Percentiles rank a stretch among this genome's conserved stretches.
These are phyloP conservation scores for Phaffomyces thermotolerans DNA, from an alignment of 805 yeast genomes.

Conservation along the genomic window DNA sequence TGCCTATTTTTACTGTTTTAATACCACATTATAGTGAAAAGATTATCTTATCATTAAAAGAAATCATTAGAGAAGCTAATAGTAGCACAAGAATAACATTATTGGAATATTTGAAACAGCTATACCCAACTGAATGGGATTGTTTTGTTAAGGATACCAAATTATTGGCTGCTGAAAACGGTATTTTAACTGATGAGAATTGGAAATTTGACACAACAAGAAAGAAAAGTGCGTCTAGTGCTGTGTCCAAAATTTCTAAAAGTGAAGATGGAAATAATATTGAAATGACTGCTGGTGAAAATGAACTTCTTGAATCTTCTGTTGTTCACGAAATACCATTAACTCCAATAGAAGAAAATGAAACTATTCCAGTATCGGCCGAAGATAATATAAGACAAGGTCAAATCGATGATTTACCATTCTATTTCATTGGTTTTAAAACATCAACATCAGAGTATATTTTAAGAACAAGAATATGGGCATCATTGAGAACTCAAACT, in stretches of 20 bases:
- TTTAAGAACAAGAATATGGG: conserved; percentile 78
- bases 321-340: conserved; percentile 2
- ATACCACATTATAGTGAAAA: conserved; percentile 87
- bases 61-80: conserved; percentile 64
- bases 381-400: conserved; percentile 29
- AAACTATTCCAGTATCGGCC: conserved; percentile 28
- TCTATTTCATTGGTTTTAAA: conserved; percentile 66
- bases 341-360: conserved; percentile 16
- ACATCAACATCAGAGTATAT: conserved; percentile 55
- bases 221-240: conserved; percentile 3
- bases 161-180: conserved; percentile 48
- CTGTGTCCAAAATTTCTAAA: background rate
- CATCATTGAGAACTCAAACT: conserved; percentile 78
- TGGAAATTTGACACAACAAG: conserved; percentile 19
- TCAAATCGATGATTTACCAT: conserved; percentile 57
- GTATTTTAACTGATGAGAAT: conserved; percentile 24
- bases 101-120: conserved; percentile 70
- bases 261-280: background rate
- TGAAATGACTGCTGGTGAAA: background rate
- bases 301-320: background rate
- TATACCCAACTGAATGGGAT: conserved; percentile 74
- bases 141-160: conserved; percentile 74
- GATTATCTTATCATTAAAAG: conserved; percentile 65
- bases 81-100: conserved; percentile 64
- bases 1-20: conserved; percentile 81